Base-by-base conservation (phyloP, 768 basidiomycete genomes). In the Hericium erinaceus region DNA sequence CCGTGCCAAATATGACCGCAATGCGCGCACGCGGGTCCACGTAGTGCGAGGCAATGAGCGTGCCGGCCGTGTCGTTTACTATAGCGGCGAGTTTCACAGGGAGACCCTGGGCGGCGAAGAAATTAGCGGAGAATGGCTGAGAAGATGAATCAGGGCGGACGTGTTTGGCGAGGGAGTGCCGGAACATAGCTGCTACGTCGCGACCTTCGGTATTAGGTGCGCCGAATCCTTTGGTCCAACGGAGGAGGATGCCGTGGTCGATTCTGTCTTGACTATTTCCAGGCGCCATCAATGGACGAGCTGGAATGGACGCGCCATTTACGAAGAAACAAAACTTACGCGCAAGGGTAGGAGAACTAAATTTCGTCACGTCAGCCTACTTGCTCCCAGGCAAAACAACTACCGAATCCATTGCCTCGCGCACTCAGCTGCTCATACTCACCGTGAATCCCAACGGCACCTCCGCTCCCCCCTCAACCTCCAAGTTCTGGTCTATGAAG, bases 211-310 rank as follows among this genome's bases (percentile, higher is more conserved):
- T 94, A 67, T 95, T 92, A 5, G 81, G 69, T 0, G 89, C 89
- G 37, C 93, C 93, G 65, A 98, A 98, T 61, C 97, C 97, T 72
- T 99, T 99, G n/a, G 97, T 99, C 97, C 97, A 99, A 16, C 95
- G 87, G 66, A 98, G 93, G 39, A 98, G 85, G 59, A 82, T 80
- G 24, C 93, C 95, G 60, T 98, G 92, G 70, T 98, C 93, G 61
- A 99, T 98, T 55, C 82, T 80, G 39, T 86, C 80, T 78, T 98
- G 97, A n/a, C 91, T 95, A 69, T 15, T 61, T n/a, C 16, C 16
- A 46, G 22, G n/a, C 16, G 44, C 7, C 13, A 22, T 46, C 44
- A 46, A 12, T 22, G 16, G 16, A 22, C 12, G 22, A 46, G 7
- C 44, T 22, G 22, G 7, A 7, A 52, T 61, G 52, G 58, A 39